Conservation (phyloP, 1,284 basidiomycete species). For the Boletellus deceptivus region DNA sequence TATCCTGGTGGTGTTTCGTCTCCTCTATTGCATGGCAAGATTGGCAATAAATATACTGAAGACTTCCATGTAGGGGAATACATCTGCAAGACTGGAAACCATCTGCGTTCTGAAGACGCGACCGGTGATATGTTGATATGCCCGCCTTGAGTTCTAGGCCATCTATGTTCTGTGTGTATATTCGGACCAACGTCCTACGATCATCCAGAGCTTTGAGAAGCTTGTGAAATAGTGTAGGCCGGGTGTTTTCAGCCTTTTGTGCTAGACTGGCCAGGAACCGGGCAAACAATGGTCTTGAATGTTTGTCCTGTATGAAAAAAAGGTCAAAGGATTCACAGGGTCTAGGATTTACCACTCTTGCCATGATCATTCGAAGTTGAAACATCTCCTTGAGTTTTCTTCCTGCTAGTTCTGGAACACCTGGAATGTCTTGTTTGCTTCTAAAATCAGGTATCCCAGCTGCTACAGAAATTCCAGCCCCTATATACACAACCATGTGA, state of each 20-base stretch:
- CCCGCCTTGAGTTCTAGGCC: constrained; percentile 10
- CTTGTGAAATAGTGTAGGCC: constrained; percentile 13
- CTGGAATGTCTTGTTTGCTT: constrained; percentile 3
- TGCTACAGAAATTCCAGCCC: constrained; percentile 5
- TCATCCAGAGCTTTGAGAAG: constrained; percentile 11
- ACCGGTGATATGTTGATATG: constrained; percentile 7
- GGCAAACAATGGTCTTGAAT: not conserved
- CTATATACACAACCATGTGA: not conserved
- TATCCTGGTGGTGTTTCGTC: not conserved
- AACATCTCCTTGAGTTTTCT: constrained; percentile 13
- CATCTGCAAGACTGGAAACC: not conserved
- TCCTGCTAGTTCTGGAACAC: not conserved
- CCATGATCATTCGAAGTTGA: constrained; percentile 6
- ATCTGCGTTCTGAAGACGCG: not conserved
- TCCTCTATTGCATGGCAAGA: constrained; percentile 5
- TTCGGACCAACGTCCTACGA: not conserved
- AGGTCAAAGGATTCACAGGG: not conserved
- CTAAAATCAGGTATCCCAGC: constrained; percentile 11
- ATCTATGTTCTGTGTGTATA: constrained; percentile 19
- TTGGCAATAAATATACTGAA: constrained; percentile 10
- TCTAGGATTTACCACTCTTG: not conserved
- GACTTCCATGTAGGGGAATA: constrained; percentile 6
- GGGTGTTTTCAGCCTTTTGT: not conserved
- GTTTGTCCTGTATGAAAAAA: not conserved
- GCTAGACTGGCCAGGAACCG: constrained; percentile 1